These are phyloP conservation scores for Huntiella decipiens DNA, from an alignment of 2,329 filamentous ascomycete genomes.

Conservation along the genomic window DNA sequence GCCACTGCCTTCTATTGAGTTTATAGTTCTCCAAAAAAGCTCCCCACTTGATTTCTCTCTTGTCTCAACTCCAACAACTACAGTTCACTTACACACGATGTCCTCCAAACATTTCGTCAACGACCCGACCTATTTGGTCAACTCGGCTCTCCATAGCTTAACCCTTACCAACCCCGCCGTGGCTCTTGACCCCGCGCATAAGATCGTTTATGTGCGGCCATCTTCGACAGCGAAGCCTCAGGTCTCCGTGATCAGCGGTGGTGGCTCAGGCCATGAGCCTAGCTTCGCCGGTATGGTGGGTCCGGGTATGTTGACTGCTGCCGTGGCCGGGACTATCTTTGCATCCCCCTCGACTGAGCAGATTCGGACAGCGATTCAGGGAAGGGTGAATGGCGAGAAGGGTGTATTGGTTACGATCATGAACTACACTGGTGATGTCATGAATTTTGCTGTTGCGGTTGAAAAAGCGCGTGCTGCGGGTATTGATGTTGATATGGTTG, in stretches of 20 bases:
- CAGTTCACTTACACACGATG: constrained; percentile 17
- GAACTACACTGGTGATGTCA: constrained; percentile 81
- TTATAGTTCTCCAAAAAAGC: too few relatives aligned
- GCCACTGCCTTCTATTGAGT: too few relatives aligned
- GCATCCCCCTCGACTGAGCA: constrained; percentile 68
- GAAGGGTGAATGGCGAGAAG: constrained; percentile 47
- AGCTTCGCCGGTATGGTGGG: constrained; percentile 77
- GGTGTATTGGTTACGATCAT: constrained; percentile 83
- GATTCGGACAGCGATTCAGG: constrained; percentile 55
- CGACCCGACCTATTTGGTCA: constrained; percentile 61
- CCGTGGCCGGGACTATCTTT: constrained; percentile 76
- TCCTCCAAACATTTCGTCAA: constrained; percentile 75
- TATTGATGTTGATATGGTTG: constrained; percentile 65
- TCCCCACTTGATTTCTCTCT: too few relatives aligned
- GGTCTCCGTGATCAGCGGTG: constrained; percentile 72
- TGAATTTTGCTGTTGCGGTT: constrained; percentile 86
- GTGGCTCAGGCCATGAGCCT: constrained; percentile 79
- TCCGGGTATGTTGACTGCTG: constrained; percentile 56
- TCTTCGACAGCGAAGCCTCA: constrained; percentile 32
- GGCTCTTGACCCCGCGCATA: constrained; percentile 59
- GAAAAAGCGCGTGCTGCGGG: constrained; percentile 78
- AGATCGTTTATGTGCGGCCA: constrained; percentile 62
- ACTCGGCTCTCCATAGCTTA: constrained; percentile 54
- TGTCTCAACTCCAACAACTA: too few relatives aligned
- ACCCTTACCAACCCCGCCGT: constrained; percentile 72